Evolutionary conservation across 78 protist species (phyloP), one percentile per base, ranked within the genome.

Genomic region (Dictyostelium brefeldianum): DNA sequence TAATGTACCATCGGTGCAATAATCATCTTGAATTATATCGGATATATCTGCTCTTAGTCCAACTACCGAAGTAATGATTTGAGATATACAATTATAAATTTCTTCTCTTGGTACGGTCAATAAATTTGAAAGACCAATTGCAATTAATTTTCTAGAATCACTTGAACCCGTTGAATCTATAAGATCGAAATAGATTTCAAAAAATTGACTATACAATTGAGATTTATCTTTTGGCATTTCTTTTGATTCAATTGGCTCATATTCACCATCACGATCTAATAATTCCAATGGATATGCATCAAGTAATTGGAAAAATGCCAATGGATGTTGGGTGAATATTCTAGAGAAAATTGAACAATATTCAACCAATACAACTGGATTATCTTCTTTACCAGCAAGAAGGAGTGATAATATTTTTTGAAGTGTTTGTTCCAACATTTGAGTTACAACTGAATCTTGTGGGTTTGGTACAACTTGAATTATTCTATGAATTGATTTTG

Each of bases 11-110:
- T 85, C 92, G 2, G 46, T 56, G 1, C 59, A 73, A 78, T 73
- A 75, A 12, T n/a, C 50, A 1, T 31, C 36, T 4, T n/a, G 75
- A 2, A 51, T 57, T 18, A 36, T n/a, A 75, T 18, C 36, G 25
- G 50, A 67, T 18, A 85, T 73, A 31, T 85, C 92, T 2, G 78
- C 75, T n/a, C 83, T 78, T 15, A 85, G 5, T 10, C 92, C 92
- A 17, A 75, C 92, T 4, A 75, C 78, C 5, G 8, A 17, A 10
- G 83, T 75, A 41, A 85, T 71, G 54, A 85, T 71, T 29, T 15
- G 53, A 17, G 65, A 1, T 25, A 71, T 43, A 29, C 22, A n/a
- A 8, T 59, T 64, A 17, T 36, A 15, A 12, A 85, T 27, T 20
- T 85, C 83, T 20, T 20, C 59, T 43, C 77, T 29, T 43, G 51